These are phyloP conservation scores for Fusarium temperatum DNA, from an alignment of 2,329 filamentous ascomycete species.

Conservation along the genomic window DNA sequence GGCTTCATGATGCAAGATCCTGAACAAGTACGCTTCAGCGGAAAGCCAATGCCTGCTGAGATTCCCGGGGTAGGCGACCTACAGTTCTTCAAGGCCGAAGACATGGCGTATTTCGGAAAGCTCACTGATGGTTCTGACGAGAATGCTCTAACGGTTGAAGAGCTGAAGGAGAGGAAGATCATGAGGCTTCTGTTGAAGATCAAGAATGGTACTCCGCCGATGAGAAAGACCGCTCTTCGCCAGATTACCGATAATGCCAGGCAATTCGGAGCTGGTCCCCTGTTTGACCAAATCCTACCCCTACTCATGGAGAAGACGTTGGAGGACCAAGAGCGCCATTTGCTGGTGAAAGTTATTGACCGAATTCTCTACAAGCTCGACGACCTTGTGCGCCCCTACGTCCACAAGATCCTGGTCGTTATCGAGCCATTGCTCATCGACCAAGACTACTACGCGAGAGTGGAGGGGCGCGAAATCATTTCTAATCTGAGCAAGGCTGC, in stretches of 20 bases:
- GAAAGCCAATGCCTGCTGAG: slow-evolving; percentile 92
- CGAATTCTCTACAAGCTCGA: slow-evolving; percentile 98
- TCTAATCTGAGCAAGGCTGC: slow-evolving; percentile 97
- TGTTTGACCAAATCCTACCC: slow-evolving; percentile 97
- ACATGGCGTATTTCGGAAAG: slow-evolving; percentile 99
- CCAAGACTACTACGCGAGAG: slow-evolving; percentile 98
- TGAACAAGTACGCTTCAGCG: slow-evolving; percentile 81
- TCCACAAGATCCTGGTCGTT: slow-evolving; percentile 98
- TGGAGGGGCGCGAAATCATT: slow-evolving; percentile 98
- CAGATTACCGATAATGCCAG: slow-evolving; percentile 98
- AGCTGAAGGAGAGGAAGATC: slow-evolving; percentile 97
- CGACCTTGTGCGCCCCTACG: slow-evolving; percentile 93
- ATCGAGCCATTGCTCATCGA: slow-evolving; percentile 99
- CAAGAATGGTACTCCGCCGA: slow-evolving; percentile 98
- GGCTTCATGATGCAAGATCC: slow-evolving; percentile 99
- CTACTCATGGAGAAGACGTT: slow-evolving; percentile 98
- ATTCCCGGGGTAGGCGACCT: slow-evolving; percentile 96
- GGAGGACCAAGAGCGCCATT: slow-evolving; percentile 96
- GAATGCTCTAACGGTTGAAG: slow-evolving; percentile 89
- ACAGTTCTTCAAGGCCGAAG: slow-evolving; percentile 98
- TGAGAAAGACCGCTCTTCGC: slow-evolving; percentile 97
- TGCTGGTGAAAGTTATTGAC: slow-evolving; percentile 99
- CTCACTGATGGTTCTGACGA: slow-evolving; percentile 94
- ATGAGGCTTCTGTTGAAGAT: slow-evolving; percentile 97
- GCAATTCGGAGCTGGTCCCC: slow-evolving; percentile 89